phyloP scores from a whole-genome alignment of 1,284 basidiomycete genomes.

The Cutaneotrichosporon curvatum region DNA sequence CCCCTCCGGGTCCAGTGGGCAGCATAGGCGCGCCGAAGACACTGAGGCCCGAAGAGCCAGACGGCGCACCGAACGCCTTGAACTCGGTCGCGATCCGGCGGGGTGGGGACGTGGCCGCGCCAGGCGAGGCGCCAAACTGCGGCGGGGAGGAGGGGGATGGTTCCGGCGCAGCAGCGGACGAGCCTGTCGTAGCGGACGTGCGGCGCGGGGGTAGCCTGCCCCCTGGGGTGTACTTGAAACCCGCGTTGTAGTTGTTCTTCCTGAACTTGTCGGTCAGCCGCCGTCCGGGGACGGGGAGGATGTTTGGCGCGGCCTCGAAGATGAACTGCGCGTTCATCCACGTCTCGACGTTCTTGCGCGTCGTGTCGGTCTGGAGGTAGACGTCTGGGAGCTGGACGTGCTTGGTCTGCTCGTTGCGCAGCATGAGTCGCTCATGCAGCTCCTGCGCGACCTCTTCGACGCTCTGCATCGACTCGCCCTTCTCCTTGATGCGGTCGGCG shows the following conservation, averaged over 20 bases:
- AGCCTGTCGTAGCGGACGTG: constrained; percentile 18
- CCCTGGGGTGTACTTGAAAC: constrained; percentile 53
- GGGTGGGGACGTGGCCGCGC: constrained; percentile 50
- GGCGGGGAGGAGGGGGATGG: constrained; percentile 25
- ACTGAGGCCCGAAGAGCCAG: constrained; percentile 8
- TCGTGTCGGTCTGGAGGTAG: constrained; percentile 81
- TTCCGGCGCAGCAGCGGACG: not conserved
- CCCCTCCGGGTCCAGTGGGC: constrained; percentile 42
- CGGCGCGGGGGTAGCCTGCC: constrained; percentile 52
- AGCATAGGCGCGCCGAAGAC: constrained; percentile 48
- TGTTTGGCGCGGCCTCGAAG: constrained; percentile 64
- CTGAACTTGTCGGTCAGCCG: constrained; percentile 89
- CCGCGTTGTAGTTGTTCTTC: constrained; percentile 29
- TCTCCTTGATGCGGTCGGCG: constrained; percentile 78
- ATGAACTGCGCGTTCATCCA: constrained; percentile 72
- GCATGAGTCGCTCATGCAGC: constrained; percentile 79
- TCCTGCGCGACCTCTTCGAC: constrained; percentile 87
- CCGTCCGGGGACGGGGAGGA: constrained; percentile 81
- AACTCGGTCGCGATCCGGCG: constrained; percentile 83
- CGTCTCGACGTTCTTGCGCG: constrained; percentile 79
- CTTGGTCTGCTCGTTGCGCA: constrained; percentile 94
- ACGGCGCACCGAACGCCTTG: constrained; percentile 63
- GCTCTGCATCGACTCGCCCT: constrained; percentile 60
- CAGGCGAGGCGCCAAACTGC: constrained; percentile 41
- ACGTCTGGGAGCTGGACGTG: constrained; percentile 95